Evolutionary conservation across 2,329 filamentous ascomycete genomes (phyloP).

Genomic region (Drechslerella dactyloides): DNA sequence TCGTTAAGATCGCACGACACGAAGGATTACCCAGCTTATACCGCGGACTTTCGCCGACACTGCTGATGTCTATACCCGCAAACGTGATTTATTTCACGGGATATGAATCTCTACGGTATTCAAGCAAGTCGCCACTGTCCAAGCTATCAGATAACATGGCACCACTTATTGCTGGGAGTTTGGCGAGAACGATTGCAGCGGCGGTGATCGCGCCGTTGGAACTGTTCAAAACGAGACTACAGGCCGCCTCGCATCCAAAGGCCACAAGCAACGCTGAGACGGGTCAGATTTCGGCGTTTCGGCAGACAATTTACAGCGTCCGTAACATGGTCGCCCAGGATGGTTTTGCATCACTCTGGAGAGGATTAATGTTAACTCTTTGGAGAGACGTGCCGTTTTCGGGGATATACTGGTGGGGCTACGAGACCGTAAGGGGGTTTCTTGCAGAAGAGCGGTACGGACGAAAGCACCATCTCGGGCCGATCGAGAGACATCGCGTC

Average conservation of each 20-base stretch:
- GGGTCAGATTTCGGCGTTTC: slow-evolving; percentile 62
- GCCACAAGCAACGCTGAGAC: neutral
- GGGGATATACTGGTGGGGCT: slow-evolving; percentile 97
- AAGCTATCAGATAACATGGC: slow-evolving; percentile 73
- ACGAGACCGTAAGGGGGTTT: slow-evolving; percentile 76
- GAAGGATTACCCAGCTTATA: slow-evolving; percentile 87
- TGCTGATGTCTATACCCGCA: slow-evolving; percentile 89
- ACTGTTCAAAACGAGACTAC: slow-evolving; percentile 89
- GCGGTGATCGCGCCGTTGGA: slow-evolving; percentile 87
- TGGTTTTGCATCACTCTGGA: slow-evolving; percentile 85
- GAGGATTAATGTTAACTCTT: slow-evolving; percentile 84
- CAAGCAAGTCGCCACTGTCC: slow-evolving; percentile 73
- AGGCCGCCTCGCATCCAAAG: slow-evolving; percentile 69
- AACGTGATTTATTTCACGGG: slow-evolving; percentile 99
- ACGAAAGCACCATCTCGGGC: slow-evolving; percentile 34
- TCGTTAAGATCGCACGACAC: slow-evolving; percentile 92
- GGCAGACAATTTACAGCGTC: slow-evolving; percentile 75
- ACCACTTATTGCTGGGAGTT: slow-evolving; percentile 78
- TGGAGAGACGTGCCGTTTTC: slow-evolving; percentile 99
- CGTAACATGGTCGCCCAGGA: slow-evolving; percentile 77
- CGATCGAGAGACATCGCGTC: slow-evolving; percentile 71
- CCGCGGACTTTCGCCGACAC: slow-evolving; percentile 90
- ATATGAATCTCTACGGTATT: slow-evolving; percentile 89
- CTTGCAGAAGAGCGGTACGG: slow-evolving; percentile 40
- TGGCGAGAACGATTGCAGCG: slow-evolving; percentile 80